Conservation (phyloP, 345 rosid species). For the Carallia pectinifolia region DNA sequence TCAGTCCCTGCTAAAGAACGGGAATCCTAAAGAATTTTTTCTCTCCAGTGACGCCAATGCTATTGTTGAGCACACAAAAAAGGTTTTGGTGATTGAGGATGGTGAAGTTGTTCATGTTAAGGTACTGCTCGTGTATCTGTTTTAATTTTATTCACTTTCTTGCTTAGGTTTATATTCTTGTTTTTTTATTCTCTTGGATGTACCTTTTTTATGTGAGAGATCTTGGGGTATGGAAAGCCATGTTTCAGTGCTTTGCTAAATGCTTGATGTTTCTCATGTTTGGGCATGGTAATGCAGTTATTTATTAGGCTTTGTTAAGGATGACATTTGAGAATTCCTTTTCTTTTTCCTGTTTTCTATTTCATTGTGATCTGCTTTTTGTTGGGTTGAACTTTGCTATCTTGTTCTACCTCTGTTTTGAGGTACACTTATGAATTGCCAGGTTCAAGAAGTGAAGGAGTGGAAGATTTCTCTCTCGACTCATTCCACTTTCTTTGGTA, state of each 20-base stretch:
- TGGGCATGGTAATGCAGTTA: too few species aligned
- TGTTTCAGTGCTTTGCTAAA: too few species aligned
- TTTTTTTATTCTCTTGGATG: neutral
- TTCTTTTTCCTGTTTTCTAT: too few species aligned
- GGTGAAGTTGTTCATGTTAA: constrained; percentile 84
- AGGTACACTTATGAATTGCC: neutral
- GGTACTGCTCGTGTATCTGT: constrained; percentile 37
- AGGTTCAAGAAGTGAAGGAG: too few species aligned
- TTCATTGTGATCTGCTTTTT: too few species aligned
- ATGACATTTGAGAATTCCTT: too few species aligned
- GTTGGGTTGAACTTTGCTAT: neutral
- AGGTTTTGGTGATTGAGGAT: constrained; percentile 85
- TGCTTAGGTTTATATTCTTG: neutral
- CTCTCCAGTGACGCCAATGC: constrained; percentile 88
- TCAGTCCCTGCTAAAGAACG: constrained; percentile 57
- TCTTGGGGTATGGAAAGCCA: too few species aligned
- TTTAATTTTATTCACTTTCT: constrained; percentile 1
- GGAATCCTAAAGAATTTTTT: constrained; percentile 73
- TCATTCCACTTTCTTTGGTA: neutral
- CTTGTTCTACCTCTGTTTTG: neutral
- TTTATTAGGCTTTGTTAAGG: too few species aligned
- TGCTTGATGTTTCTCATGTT: too few species aligned
- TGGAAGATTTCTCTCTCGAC: neutral
- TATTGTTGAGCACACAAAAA: constrained; percentile 88
- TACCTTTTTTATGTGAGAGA: neutral